These are phyloP conservation scores for Hyaloscypha variabilis DNA, from an alignment of 495 filamentous ascomycete species.

Conservation along the genomic window DNA sequence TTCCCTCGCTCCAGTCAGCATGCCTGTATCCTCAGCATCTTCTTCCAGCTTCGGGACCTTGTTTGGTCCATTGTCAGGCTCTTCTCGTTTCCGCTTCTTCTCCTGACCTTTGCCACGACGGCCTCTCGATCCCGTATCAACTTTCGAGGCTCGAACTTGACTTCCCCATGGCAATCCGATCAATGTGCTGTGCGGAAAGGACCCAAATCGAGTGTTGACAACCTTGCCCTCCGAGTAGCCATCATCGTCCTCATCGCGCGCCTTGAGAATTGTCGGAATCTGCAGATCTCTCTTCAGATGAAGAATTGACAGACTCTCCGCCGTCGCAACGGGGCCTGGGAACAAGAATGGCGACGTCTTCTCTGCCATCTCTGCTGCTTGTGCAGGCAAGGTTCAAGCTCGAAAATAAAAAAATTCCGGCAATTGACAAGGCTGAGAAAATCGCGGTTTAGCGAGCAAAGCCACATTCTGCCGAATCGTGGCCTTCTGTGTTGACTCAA, in stretches of 20 bases:
- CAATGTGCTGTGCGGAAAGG: constrained; percentile 89
- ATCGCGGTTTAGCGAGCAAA: constrained; percentile 11
- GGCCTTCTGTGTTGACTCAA: constrained; percentile 23
- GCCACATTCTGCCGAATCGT: constrained; percentile 16
- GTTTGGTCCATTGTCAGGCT: constrained; percentile 23
- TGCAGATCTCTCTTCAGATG: constrained; percentile 84
- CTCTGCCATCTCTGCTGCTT: constrained; percentile 24
- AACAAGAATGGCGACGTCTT: constrained; percentile 70
- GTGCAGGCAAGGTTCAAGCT: background rate
- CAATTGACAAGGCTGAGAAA: constrained; percentile 19
- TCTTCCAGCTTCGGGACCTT: constrained; percentile 29
- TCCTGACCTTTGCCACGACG: constrained; percentile 53
- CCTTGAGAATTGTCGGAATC: constrained; percentile 70
- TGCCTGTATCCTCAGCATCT: constrained; percentile 23
- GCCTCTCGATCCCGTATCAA: constrained; percentile 83
- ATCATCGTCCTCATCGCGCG: constrained; percentile 58
- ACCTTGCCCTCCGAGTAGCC: constrained; percentile 83
- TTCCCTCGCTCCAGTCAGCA: constrained; percentile 22
- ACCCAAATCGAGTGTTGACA: constrained; percentile 91
- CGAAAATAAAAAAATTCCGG: constrained; percentile 10
- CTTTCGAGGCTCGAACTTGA: constrained; percentile 85
- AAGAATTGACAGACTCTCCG: constrained; percentile 70
- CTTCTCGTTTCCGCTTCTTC: constrained; percentile 58
- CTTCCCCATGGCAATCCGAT: constrained; percentile 84
- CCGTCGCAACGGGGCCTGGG: constrained; percentile 55